Base-by-base conservation (phyloP, 2,329 filamentous ascomycete species). In the Zymoseptoria brevis region DNA sequence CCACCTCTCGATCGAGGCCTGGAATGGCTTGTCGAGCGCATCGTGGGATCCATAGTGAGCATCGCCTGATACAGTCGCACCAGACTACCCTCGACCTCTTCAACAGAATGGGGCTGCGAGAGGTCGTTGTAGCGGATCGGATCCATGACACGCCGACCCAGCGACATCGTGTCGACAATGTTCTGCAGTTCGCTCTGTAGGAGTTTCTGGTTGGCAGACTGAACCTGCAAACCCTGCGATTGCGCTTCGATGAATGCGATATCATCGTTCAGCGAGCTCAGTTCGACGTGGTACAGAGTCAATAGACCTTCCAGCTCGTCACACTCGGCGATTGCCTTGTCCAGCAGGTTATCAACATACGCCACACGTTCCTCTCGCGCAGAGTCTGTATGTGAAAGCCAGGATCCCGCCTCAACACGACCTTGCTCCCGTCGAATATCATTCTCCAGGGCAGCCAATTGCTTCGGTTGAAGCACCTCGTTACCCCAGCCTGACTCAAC, bases 241-340 rank as follows among this genome's bases (percentile, higher is more conserved):
- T 99, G 94, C 1, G 94, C 91, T 76, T 99, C 94, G 64, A 99
- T 97, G 72, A 95, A 97, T 3, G 91, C 87, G 67, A 99, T 95
- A 68, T 99, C 94, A 54, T 97, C 93, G 58, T 92, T 91, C 29
- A 99, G 81, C 54, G 92, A 97, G 68, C 90, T 90, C 62, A 99
- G 80, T 74, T 99, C 94, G 24, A 97, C 94, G 53, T 89, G 90
- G 74, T 99, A 99, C 35, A 99, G 77, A 0, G 94, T 99, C 56
- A 99, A 79, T 48, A 99, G 80, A 60, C 95, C 95, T 72, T 99
- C 94, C 59, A 99, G 80, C 76, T 97, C 93, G 68, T 99, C 95
- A 69, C 94, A 97, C 75, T 99, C 94, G 19, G 87, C 83, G 68
- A 99, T 91, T n/a, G 91, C 89, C 64, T 87, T 82, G 71, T 99